Base-by-base conservation (phyloP, 768 basidiomycete species). In the Suillus weaverae region DNA sequence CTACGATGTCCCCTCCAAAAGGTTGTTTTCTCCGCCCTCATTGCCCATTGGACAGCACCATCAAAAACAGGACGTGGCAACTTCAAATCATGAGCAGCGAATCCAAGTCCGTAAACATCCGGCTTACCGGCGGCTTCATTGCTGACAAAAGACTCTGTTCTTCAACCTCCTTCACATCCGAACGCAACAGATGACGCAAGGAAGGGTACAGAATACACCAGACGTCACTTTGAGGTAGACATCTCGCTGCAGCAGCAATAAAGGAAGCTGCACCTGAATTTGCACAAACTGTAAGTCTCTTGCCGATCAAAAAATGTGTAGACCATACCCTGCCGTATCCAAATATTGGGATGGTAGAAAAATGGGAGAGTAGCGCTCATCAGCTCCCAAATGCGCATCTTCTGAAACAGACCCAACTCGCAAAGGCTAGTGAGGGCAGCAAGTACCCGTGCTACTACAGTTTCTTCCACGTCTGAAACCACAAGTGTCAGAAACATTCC, bases 181-280 rank as follows among this genome's bases (percentile, higher is more conserved):
- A 92, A 64, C 89, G 90, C 44, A 99, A 80, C 64, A 95, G 88
- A 70, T 95, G 90, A 54, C 92, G 85, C 48, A 99, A 77, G 0
- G 91, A 92, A 0, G 97, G 97, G 69, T 99, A 99, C 10, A 99
- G 76, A 48, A 99, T 97, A 71, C 95, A 98, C 97, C 97, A 99
- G 26, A 94, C 89, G 72, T 99, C 97, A 61, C 94, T 95, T 3
- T 82, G 76, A 0, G 91, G 91, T 7, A 99, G 84, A 67, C 92
- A 89, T 50, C 89, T 87, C 2, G 91, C 89, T 10, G 94, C 90
- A 5, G 94, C 89, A 2, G 93, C 89, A 51, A 99, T 89, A 73
- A 99, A 95, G 0, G 93, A 89, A 14, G 88, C 89, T 20, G 96
- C 88, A 30, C 92, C 95, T 97, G 66, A 10, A 66, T 22, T 60